Conservation (phyloP, 495 filamentous ascomycete genomes). For the Collariella sp. region DNA sequence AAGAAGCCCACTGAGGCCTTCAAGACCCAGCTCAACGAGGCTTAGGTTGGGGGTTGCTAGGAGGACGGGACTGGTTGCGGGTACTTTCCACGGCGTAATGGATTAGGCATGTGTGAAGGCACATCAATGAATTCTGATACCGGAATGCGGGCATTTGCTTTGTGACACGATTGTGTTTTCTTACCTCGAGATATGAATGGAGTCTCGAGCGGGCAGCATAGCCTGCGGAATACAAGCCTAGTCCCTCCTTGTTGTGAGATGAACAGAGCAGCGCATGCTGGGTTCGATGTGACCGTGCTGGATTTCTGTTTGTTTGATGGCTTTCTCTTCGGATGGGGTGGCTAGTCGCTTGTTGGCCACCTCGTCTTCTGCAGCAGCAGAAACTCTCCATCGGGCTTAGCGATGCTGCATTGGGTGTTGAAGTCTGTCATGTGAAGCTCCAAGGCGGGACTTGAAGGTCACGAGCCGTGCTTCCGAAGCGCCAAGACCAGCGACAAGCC, state of each 20-base stretch:
- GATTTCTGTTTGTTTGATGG: no score
- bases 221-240: background rate
- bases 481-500: background rate
- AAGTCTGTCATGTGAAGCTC: slow-evolving; percentile 4
- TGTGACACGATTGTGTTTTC: slow-evolving; percentile 12
- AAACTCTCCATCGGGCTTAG: background rate
- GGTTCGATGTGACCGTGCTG: no score
- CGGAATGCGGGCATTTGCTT: slow-evolving; percentile 16
- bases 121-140: slow-evolving; percentile 34
- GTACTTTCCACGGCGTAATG: slow-evolving; percentile 31
- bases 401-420: background rate
- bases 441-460: background rate
- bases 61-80: slow-evolving; percentile 22
- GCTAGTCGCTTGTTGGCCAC: background rate
- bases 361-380: background rate
- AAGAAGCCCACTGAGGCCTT: slow-evolving; percentile 28
- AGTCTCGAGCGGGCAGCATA: slow-evolving; percentile 1
- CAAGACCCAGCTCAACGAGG: slow-evolving; percentile 34
- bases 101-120: slow-evolving; percentile 29
- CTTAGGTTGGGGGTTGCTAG: slow-evolving; percentile 19
- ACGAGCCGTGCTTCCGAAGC: background rate
- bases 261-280: no score
- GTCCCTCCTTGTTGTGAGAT: background rate
- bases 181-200: slow-evolving; percentile 1
- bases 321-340: no score